Evolutionary conservation across 768 basidiomycete genomes (phyloP).

Genomic region (Mycena capillaripes): DNA sequence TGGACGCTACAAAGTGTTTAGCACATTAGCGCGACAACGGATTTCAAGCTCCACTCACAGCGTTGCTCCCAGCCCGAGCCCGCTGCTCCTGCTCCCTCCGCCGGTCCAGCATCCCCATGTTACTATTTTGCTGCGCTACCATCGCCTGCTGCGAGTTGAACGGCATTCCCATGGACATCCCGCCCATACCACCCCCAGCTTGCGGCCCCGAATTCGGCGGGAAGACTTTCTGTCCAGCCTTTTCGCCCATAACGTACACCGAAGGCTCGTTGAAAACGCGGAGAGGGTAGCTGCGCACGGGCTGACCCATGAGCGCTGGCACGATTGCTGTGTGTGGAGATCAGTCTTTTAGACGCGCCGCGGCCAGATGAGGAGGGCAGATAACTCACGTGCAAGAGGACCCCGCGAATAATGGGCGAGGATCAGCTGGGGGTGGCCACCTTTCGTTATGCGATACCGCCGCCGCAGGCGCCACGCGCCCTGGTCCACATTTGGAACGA

Average conservation of each 20-base stretch:
- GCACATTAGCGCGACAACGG: slow-evolving; percentile 25
- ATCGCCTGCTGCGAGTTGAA: slow-evolving; percentile 71
- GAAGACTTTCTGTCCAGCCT: slow-evolving; percentile 77
- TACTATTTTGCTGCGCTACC: slow-evolving; percentile 79
- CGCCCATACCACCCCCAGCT: slow-evolving; percentile 38
- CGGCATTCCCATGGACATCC: slow-evolving; percentile 44
- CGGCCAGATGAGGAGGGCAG: slow-evolving; percentile 3
- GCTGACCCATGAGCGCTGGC: slow-evolving; percentile 69
- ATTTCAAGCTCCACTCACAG: slow-evolving; percentile 20
- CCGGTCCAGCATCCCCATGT: slow-evolving; percentile 81
- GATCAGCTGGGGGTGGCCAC: slow-evolving; percentile 79
- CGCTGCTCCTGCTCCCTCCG: slow-evolving; percentile 70
- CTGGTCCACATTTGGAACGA: slow-evolving; percentile 77
- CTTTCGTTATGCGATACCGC: slow-evolving; percentile 80
- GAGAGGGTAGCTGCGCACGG: slow-evolving; percentile 80
- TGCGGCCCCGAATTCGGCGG: slow-evolving; percentile 44
- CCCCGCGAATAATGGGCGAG: slow-evolving; percentile 85
- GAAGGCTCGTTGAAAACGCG: slow-evolving; percentile 74
- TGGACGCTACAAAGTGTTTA: slow-evolving; percentile 48
- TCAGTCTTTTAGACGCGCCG: slow-evolving; percentile 24
- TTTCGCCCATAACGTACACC: slow-evolving; percentile 81
- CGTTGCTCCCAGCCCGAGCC: slow-evolving; percentile 59
- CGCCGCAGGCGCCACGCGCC: slow-evolving; percentile 78
- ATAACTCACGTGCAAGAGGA: slow-evolving; percentile 68
- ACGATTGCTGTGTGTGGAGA: slow-evolving; percentile 63